phyloP scores from a whole-genome alignment of 768 basidiomycete genomes.

The Rhizopogon rudus region DNA sequence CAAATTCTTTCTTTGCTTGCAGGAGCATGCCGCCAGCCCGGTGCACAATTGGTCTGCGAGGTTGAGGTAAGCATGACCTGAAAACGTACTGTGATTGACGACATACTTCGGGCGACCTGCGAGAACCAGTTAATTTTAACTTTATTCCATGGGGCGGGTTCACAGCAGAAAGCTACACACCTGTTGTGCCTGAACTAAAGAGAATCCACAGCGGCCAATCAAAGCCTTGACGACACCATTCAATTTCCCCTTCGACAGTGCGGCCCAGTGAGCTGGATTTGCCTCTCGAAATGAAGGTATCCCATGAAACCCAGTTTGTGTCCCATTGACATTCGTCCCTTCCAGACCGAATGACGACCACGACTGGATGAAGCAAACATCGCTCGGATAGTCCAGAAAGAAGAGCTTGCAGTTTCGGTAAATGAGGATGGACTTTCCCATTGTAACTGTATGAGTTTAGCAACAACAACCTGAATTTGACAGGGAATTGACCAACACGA shows the following conservation, averaged over 20 bases:
- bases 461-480: background rate
- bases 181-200: slow-evolving; percentile 83
- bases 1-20: slow-evolving; percentile 67
- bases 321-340: slow-evolving; percentile 26
- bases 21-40: slow-evolving; percentile 76
- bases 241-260: slow-evolving; percentile 51
- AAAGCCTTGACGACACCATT: slow-evolving; percentile 58
- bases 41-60: slow-evolving; percentile 67
- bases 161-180: slow-evolving; percentile 22
- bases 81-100: background rate
- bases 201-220: slow-evolving; percentile 84
- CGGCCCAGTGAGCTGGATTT: slow-evolving; percentile 41
- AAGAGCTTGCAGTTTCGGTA: slow-evolving; percentile 57
- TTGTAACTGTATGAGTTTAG: slow-evolving; percentile 50
- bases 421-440: slow-evolving; percentile 61
- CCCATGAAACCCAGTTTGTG: slow-evolving; percentile 47
- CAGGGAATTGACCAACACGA: slow-evolving; percentile 44
- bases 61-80: background rate
- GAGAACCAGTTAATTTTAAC: background rate
- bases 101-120: slow-evolving; percentile 52
- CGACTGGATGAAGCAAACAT: slow-evolving; percentile 35
- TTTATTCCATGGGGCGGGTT: background rate
- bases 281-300: slow-evolving; percentile 46
- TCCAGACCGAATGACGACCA: slow-evolving; percentile 53
- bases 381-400: slow-evolving; percentile 44